Base-by-base conservation (phyloP, 106 monocot genomes). In the Amphibolis antarctica region DNA sequence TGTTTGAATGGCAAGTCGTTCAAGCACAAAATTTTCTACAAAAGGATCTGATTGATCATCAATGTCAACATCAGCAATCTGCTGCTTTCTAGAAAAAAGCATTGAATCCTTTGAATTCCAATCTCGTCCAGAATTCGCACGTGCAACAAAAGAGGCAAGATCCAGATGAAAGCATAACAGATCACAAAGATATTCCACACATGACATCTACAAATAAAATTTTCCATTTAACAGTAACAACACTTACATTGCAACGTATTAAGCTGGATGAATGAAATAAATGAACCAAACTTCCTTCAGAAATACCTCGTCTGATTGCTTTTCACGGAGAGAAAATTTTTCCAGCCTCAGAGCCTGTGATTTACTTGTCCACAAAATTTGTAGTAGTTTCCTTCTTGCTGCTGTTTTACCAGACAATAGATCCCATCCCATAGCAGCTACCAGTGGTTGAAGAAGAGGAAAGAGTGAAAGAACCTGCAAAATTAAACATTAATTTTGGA, bases 341-440 rank as follows among this genome's bases (percentile, higher is more conserved):
- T 96, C 90, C 60, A 84, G 57, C 76, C 80, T 81, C 19, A 86
- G 53, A 55, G 63, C 65, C 53, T 87, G 81, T 66, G 90, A 96
- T 82, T 89, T 89, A 62, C 90, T 90, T 22, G 78, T 90, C 96
- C 96, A 96, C 43, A 90, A 75, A 31, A 84, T 65, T 42, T 66
- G 68, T 84, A 96, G 76, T 61, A 96, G 42, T 50, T 84, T 90
- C 71, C 76, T 83, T 66, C 96, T 65, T 47, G 66, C 53, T 64
- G 66, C 42, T 64, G 84, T 86, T 78, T 82, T 96, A 28, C 86
- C 81, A 63, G 82, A 80, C 65, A 96, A 62, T 55, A 90, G 58
- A 72, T 96, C 96, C 96, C 96, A 96, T 12, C 90, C 86, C 71
- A 96, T 78, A 29, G 90, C 96, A 65, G 86, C 89, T 49, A 86